phyloP scores from a whole-genome alignment of 371 early-diverging fungal species.

The Nematocida displodere region DNA sequence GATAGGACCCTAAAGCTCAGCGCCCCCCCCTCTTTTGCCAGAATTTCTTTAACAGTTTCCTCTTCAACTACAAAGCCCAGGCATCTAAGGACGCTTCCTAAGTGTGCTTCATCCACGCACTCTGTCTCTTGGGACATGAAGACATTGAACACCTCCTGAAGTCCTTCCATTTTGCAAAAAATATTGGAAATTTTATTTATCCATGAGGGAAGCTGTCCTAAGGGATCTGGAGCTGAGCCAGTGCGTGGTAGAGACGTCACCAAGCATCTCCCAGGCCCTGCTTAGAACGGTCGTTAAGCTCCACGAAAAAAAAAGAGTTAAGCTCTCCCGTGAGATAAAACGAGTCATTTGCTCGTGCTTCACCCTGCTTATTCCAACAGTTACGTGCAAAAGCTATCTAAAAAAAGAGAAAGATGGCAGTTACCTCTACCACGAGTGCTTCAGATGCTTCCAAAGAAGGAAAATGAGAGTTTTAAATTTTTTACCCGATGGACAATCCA shows the following conservation, averaged over 20 bases:
- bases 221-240: background rate
- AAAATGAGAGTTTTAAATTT: conserved; percentile 17
- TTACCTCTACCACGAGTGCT: background rate
- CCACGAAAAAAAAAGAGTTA: conserved; percentile 21
- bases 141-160: conserved; percentile 27
- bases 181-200: conserved; percentile 1
- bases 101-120: background rate
- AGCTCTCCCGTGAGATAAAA: background rate
- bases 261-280: background rate
- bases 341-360: conserved; percentile 23
- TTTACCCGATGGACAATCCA: background rate
- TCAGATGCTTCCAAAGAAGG: background rate
- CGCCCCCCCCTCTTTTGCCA: background rate
- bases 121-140: background rate
- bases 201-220: background rate
- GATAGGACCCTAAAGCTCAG: background rate
- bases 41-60: background rate
- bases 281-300: background rate
- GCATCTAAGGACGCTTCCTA: background rate
- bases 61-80: conserved; percentile 6
- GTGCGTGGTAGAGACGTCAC: background rate
- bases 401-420: conserved; percentile 9
- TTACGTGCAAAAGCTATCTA: background rate
- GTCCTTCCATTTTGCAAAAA: conserved; percentile 11
- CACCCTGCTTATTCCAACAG: background rate